Conservation (phyloP, 192 early-diverging fungal species). For the Allomyces arbusculus region DNA sequence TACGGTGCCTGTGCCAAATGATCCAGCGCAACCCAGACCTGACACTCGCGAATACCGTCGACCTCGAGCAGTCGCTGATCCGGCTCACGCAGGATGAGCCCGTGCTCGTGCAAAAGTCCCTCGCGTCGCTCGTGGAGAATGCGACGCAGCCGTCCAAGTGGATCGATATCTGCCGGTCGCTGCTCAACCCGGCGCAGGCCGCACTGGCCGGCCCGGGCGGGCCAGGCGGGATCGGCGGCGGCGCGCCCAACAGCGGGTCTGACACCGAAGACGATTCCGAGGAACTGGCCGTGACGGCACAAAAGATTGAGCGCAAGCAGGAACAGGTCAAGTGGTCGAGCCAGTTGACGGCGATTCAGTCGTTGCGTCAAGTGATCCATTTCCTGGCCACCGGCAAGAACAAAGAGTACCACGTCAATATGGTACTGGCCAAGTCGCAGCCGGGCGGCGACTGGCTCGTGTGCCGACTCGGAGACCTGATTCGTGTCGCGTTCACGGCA, state of each 20-base stretch:
- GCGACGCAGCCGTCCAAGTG: no score
- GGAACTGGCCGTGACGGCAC: conserved; percentile 11
- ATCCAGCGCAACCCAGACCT: neutral
- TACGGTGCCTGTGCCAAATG: neutral
- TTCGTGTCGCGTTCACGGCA: conserved; percentile 76
- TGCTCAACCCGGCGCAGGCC: no score
- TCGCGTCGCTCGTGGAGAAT: neutral
- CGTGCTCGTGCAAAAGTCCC: conserved; percentile 1
- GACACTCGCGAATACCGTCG: neutral
- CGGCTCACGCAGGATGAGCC: neutral
- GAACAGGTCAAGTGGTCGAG: conserved; percentile 36
- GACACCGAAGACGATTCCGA: conserved; percentile 21
- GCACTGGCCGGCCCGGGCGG: no score
- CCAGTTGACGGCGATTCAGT: conserved; percentile 55
- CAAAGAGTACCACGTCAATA: conserved; percentile 43
- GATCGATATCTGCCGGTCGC: no score
- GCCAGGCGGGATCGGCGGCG: neutral
- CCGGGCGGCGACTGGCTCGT: conserved; percentile 48
- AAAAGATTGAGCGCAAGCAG: no score
- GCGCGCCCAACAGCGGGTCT: conserved; percentile 14
- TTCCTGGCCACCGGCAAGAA: conserved; percentile 29
- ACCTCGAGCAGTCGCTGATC: neutral
- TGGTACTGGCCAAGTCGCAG: conserved; percentile 31
- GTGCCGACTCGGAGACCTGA: conserved; percentile 58
- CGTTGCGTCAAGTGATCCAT: conserved; percentile 43